These are phyloP conservation scores for Rhododendron ovatum DNA, from an alignment of 148 eudicot genomes.

Conservation along the genomic window DNA sequence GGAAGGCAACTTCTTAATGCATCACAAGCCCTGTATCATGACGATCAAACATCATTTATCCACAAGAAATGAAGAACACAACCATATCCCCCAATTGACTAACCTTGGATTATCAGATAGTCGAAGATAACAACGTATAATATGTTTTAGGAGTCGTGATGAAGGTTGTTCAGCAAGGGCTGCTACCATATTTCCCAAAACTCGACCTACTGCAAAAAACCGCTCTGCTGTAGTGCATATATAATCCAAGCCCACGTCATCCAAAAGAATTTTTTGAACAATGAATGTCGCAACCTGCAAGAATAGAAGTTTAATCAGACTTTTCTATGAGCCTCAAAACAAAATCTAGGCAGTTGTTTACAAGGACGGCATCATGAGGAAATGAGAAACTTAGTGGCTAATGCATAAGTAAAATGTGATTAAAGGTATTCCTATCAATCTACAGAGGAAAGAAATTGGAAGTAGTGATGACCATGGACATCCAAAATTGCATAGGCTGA, in stretches of 20 bases:
- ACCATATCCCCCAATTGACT: neutral
- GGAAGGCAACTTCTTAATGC: slow-evolving; percentile 87
- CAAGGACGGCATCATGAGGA: neutral
- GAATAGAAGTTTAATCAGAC: slow-evolving; percentile 1
- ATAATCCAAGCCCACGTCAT: slow-evolving; percentile 97
- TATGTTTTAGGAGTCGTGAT: slow-evolving; percentile 79
- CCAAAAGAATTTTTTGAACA: slow-evolving; percentile 88
- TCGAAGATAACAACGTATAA: slow-evolving; percentile 87
- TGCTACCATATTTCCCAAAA: slow-evolving; percentile 84
- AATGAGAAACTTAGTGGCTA: neutral
- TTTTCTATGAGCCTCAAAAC: neutral
- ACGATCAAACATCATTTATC: neutral
- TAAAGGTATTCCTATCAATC: neutral
- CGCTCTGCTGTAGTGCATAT: slow-evolving; percentile 98
- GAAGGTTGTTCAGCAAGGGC: slow-evolving; percentile 92
- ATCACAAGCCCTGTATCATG: slow-evolving; percentile 80
- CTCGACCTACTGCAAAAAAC: slow-evolving; percentile 92
- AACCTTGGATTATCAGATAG: slow-evolving; percentile 87
- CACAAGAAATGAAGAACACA: neutral
- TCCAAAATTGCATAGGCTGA: neutral
- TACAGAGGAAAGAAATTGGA: neutral
- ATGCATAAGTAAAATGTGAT: neutral
- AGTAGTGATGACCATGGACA: neutral
- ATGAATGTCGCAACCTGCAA: slow-evolving; percentile 95
- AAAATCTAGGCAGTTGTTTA: slow-evolving; percentile 1